Evolutionary conservation across 176 grass and related monocot genomes (phyloP).

Genomic region (Ensete glaucum): DNA sequence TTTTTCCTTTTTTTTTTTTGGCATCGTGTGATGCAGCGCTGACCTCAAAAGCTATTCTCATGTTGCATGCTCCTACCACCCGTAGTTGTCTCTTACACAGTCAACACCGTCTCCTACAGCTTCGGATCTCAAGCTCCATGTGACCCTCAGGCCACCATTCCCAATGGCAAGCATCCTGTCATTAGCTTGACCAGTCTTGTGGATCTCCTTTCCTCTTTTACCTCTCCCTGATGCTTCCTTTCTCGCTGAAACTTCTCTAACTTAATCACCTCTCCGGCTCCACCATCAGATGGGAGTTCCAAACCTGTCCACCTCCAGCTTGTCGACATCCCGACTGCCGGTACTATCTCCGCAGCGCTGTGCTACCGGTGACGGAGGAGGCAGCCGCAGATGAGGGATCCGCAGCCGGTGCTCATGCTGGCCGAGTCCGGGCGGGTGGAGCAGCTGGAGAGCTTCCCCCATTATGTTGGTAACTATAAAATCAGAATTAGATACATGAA

Average conservation of each 20-base stretch:
- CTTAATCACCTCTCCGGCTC: not conserved
- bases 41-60: not conserved
- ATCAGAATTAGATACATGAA: not conserved
- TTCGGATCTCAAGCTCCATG: not conserved
- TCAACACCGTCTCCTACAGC: not conserved
- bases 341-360: conserved; percentile 13
- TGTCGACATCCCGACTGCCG: conserved; percentile 20
- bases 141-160: not conserved
- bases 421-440: conserved; percentile 30
- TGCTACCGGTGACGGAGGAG: not conserved
- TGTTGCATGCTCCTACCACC: not conserved
- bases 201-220: not conserved
- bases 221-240: not conserved
- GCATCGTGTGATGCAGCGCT: no score
- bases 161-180: not conserved
- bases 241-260: not conserved
- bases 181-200: not conserved
- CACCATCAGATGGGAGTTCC: conserved; percentile 18
- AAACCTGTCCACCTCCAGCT: conserved; percentile 26
- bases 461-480: conserved; percentile 38
- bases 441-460: conserved; percentile 51
- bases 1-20: no score
- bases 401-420: conserved; percentile 22
- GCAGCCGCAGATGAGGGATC: not conserved
- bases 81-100: not conserved